Base-by-base conservation (phyloP, 257 asterid species). In the Avicennia marina region DNA sequence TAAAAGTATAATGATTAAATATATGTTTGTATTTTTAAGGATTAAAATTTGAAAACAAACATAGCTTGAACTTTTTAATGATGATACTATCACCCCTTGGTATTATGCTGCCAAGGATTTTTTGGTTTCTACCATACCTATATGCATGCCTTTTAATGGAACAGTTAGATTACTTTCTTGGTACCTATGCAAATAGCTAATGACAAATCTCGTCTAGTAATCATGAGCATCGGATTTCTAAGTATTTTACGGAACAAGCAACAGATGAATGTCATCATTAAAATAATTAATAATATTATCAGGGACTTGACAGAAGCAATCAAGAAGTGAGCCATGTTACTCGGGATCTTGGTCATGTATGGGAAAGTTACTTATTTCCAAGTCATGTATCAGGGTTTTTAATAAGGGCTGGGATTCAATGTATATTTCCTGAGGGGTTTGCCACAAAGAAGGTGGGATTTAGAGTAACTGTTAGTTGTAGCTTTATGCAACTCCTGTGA, bases 401-500 rank as follows among this genome's bases (percentile, higher is more conserved):
- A 22, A 38, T 24, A 45, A 16, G n/a, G n/a, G n/a, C n/a, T n/a
- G n/a, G n/a, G n/a, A n/a, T n/a, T n/a, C n/a, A n/a, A n/a, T n/a
- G n/a, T n/a, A n/a, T n/a, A n/a, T n/a, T n/a, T n/a, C n/a, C n/a
- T n/a, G n/a, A n/a, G n/a, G n/a, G n/a, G n/a, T n/a, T n/a, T n/a
- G n/a, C n/a, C n/a, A n/a, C n/a, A 69, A 76, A 53, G 63, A 65
- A 53, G 62, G 26, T 26, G 76, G 51, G 56, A 63, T 21, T 39
- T 72, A 49, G 66, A 56, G 81, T 39, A 72, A 77, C 81, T 73
- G 83, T 66, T 75, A 47, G 71, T 31, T 43, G 62, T 63, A 61
- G 42, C 82, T 74, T 77, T 76, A 69, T 75, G 66, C 77, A 73
- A 63, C 64, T 65, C 68, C 76, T 60, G 73, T 70, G 80, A 68